Conservation (phyloP, 2,329 filamentous ascomycete genomes). For the Ophioceras dolichostomum region DNA sequence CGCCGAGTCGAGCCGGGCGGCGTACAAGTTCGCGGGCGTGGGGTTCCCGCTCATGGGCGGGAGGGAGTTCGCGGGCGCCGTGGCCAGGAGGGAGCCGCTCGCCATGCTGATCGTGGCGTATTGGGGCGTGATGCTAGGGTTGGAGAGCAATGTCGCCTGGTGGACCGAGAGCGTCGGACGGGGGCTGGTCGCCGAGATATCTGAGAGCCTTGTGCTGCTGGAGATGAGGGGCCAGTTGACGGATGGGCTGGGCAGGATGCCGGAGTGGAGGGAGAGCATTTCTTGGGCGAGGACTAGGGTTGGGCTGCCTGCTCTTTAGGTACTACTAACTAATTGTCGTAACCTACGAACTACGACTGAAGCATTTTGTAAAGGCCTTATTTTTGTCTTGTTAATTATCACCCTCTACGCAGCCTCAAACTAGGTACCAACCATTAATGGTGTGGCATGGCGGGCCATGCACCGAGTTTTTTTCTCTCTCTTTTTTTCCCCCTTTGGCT, state of each 20-base stretch:
- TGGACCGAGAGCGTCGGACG: constrained; percentile 1
- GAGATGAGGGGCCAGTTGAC: constrained; percentile 3
- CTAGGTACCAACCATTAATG: too few relatives aligned
- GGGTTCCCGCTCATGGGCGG: constrained; percentile 2
- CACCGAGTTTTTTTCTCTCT: too few relatives aligned
- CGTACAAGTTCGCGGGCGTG: constrained; percentile 1
- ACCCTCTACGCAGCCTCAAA: too few relatives aligned
- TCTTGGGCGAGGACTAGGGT: constrained; percentile 1
- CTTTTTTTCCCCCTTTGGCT: too few relatives aligned
- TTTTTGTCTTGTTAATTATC: too few relatives aligned
- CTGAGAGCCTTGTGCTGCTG: constrained; percentile 1
- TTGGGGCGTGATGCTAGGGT: constrained; percentile 3
- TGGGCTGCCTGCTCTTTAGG: constrained; percentile 1
- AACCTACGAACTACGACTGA: too few relatives aligned
- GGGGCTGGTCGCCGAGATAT: constrained; percentile 3
- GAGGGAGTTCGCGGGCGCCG: constrained; percentile 1
- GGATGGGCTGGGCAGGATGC: constrained; percentile 1
- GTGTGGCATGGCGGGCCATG: too few relatives aligned
- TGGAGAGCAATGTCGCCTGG: constrained; percentile 2
- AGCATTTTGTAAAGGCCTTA: too few relatives aligned
- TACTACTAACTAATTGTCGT: too few relatives aligned
- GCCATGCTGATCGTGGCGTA: constrained; percentile 1
- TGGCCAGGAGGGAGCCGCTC: constrained; percentile 1
- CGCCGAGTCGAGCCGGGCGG: constrained; percentile 1
- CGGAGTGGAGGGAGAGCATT: constrained; percentile 2